Base-by-base conservation (phyloP, 2,329 filamentous ascomycete genomes). In the Sporothrix globosa region DNA sequence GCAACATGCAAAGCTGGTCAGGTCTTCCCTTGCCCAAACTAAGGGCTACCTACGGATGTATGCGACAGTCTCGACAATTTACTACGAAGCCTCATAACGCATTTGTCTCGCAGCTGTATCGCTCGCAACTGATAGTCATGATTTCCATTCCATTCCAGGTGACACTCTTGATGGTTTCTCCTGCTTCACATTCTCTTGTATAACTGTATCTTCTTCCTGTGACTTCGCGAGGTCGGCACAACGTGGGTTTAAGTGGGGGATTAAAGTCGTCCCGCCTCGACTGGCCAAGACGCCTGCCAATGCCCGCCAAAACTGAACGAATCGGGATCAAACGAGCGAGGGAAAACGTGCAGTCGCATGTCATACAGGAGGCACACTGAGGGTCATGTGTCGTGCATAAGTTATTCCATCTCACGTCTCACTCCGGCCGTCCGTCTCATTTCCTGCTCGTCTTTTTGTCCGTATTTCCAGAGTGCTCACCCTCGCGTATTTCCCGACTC, bases 321-420 rank as follows among this genome's bases (percentile, higher is more conserved):
- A 58, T 68, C 66, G 66, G 67, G 53, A 68, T 34, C 53, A 68
- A 61, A 30, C 67, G 53, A 69, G 67, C 67, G 67, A 68, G n/a
- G n/a, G 19, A 48, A 14, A 48, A 19, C 17, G 44, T 17, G 41
- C 44, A 19, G 14, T 14, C 34, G 34, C 34, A 7, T 9, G 34
- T 34, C 34, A 6, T 6, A 34, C 34, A 34, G 3, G 52, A 14
- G 48, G 46, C 21, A 44, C 44, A 48, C 60, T 48, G 60, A 41
- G 46, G 41, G 41, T 3, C 21, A 21, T 48, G 9, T 21, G 41
- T 5, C 34, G 34, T 34, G 34, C 34, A 6, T 34, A 34, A 1
- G 34, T 34, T 34, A 6, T 7, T 34, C 34, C 34, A 30, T 34
- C 4, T 9, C 7, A 34, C 34, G 34, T 34, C 7, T 34, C 34